Conservation (phyloP, 441 rosid genomes). For the Codiaeum variegatum region DNA sequence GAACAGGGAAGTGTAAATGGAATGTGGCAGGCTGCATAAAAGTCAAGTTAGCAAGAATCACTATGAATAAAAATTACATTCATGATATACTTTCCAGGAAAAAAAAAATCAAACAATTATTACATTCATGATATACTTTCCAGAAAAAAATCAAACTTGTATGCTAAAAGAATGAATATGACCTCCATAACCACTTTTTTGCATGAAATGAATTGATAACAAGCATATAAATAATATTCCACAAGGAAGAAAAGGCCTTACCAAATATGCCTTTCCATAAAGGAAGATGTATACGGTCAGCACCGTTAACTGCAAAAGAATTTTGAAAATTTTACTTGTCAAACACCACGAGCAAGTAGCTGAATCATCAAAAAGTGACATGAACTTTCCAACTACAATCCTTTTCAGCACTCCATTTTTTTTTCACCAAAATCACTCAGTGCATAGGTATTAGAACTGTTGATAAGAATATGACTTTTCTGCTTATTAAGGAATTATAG, state of each 20-base stretch:
- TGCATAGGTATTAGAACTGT: not conserved
- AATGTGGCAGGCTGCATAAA: not conserved
- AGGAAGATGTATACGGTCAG: slow-evolving; percentile 84
- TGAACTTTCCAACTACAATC: not conserved
- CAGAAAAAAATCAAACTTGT: too few species aligned
- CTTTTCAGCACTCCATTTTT: not conserved
- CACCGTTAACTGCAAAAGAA: slow-evolving; percentile 84
- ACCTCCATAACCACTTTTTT: not conserved
- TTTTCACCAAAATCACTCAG: not conserved
- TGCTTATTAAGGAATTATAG: not conserved
- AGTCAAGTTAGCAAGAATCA: not conserved
- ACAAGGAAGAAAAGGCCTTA: slow-evolving; percentile 32
- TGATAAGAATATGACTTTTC: not conserved
- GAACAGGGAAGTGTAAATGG: not conserved
- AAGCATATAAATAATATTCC: slow-evolving; percentile 68
- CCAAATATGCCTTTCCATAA: slow-evolving; percentile 93
- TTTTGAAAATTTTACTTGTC: slow-evolving; percentile 22
- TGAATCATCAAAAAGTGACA: not conserved
- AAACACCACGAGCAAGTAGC: slow-evolving; percentile 13
- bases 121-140: not conserved
- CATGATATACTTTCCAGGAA: too few species aligned
- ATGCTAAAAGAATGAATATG: not conserved
- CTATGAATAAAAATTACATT: not conserved
- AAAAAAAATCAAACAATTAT: too few species aligned
- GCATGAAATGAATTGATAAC: slow-evolving; percentile 10